Conservation (phyloP, 1,284 basidiomycete species). For the Lignosus rhinocerotis region DNA sequence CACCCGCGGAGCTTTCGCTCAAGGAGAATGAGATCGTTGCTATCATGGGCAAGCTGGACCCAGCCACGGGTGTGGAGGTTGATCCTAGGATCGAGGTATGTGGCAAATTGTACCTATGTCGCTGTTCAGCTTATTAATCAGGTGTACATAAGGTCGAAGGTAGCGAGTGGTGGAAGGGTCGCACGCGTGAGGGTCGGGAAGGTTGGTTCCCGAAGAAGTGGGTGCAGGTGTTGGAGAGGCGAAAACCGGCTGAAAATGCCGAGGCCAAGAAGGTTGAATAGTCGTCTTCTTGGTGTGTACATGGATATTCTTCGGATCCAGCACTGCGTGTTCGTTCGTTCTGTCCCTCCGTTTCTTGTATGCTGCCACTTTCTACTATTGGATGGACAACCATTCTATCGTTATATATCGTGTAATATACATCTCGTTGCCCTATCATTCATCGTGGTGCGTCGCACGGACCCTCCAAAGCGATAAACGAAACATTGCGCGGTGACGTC, state of each 20-base stretch:
- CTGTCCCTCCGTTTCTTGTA: background rate
- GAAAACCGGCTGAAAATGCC: constrained; percentile 32
- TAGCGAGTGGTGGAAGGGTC: constrained; percentile 94
- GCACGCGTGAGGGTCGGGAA: constrained; percentile 90
- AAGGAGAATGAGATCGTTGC: constrained; percentile 95
- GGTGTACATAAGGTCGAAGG: constrained; percentile 38
- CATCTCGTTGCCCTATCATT: background rate
- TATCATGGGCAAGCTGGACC: constrained; percentile 82
- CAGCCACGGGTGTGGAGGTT: constrained; percentile 65
- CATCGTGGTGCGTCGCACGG: background rate
- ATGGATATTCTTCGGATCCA: background rate
- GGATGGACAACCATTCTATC: background rate
- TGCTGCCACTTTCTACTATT: background rate
- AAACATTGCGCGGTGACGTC: too few relatives aligned
- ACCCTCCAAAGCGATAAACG: too few relatives aligned
- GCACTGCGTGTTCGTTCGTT: background rate
- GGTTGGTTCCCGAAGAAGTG: constrained; percentile 97
- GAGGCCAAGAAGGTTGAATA: constrained; percentile 46
- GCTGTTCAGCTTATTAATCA: background rate
- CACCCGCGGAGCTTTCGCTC: constrained; percentile 79
- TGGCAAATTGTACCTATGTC: background rate
- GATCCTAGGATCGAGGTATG: constrained; percentile 69
- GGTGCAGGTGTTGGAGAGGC: constrained; percentile 72
- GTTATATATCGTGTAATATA: background rate
- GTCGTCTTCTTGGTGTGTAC: constrained; percentile 5